Conservation (phyloP, 805 yeast species). For the Starmera dryadoides region DNA sequence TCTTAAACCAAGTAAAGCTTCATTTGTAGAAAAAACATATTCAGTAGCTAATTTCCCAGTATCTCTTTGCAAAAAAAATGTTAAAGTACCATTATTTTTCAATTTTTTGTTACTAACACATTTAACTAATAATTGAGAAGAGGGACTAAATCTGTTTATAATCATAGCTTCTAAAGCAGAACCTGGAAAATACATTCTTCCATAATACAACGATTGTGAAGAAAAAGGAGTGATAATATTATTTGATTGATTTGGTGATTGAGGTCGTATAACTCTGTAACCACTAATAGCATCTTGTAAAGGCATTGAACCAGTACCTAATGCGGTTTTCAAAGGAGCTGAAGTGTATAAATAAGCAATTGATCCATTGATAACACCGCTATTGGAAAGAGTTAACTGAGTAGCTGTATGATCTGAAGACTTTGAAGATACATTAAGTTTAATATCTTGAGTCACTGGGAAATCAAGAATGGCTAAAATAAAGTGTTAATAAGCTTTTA, state of each 20-base stretch:
- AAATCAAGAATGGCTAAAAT: conserved; percentile 54
- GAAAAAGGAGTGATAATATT: too few species aligned
- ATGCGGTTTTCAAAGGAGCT: conserved; percentile 41
- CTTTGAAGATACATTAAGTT: conserved; percentile 61
- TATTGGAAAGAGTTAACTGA: conserved; percentile 60
- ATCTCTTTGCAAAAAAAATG: conserved; percentile 66
- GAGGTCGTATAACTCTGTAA: conserved; percentile 50
- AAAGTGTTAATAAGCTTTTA: conserved; percentile 18
- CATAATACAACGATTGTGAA: conserved; percentile 55
- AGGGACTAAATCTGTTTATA: conserved; percentile 51
- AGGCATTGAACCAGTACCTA: conserved; percentile 43
- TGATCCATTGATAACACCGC: conserved; percentile 68
- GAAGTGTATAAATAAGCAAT: conserved; percentile 76
- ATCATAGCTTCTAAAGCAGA: conserved; percentile 84
- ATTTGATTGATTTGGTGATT: too few species aligned
- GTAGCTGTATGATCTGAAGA: conserved; percentile 66
- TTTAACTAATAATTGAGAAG: conserved; percentile 61
- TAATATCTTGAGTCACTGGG: conserved; percentile 58
- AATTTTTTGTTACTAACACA: conserved; percentile 64
- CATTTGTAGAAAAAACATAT: conserved; percentile 75
- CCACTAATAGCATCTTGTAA: conserved; percentile 68
- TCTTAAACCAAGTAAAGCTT: conserved; percentile 74
- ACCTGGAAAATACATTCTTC: conserved; percentile 84
- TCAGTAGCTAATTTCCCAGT: conserved; percentile 61
- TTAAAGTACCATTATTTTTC: conserved; percentile 48